Evolutionary conservation across 78 protist species (phyloP), one percentile per base, ranked within the genome.

Genomic region (Dictyostelium firmibasis): DNA sequence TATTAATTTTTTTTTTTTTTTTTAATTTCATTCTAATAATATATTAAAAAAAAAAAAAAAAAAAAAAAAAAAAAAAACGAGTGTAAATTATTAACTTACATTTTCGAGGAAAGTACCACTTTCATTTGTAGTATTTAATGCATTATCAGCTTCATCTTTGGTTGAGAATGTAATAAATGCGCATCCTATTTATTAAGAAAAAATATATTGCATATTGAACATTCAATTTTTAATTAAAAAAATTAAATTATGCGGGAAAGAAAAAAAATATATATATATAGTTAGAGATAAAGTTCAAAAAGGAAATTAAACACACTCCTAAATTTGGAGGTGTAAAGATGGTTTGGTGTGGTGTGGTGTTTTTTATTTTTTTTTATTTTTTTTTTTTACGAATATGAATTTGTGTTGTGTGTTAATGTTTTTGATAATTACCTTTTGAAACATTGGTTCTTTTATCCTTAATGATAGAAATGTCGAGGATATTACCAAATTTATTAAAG

Each of bases 91-190:
- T n/a, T n/a, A 44, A 53, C 74, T 25, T 79, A 88, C 94, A 69
- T 62, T 74, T 67, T 83, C 94, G 33, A 88, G 29, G 86, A 41
- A 88, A 43, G 31, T 38, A 14, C 47, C 67, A 41, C 77, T 81
- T 18, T 83, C 25, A 20, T 88, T 88, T 60, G 72, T 38, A 6
- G 86, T 64, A 41, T 88, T 76, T 14, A 88, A 78, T 8, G 93
- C 93, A 18, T 62, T 23, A 79, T 88, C 93, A 33, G 93, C 93
- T 81, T 81, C 93, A 31, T 88, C 93, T 79, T 88, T 88, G 23
- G 67, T 77, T 36, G 70, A 11, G 57, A 79, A 88, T 14, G 60
- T 79, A 44, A 88, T 88, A 77, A 88, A 88, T 33, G 93, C 93
- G 47, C 93, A 88, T 38, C 92, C 92, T 86, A 53, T 84, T 64